Percentiles rank a stretch among this genome's conserved stretches.
Evolutionary conservation across 495 filamentous ascomycete species (phyloP).

Genomic region (Penicillium pancosmium): DNA sequence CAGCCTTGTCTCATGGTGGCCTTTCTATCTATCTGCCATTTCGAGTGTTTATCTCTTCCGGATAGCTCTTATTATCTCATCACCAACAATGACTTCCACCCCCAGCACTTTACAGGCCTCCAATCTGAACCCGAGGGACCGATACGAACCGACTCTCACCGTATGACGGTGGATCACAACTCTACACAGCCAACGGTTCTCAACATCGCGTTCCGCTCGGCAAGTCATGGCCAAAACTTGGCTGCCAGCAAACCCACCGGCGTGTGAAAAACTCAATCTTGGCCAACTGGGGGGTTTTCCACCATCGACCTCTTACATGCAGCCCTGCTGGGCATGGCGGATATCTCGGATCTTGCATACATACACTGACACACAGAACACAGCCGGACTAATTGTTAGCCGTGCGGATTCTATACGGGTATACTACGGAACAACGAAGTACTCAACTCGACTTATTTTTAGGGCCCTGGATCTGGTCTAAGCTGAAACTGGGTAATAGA

Average conservation of each 20-base stretch:
- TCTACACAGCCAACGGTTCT: not conserved
- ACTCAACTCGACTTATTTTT: not conserved
- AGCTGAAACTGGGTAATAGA: not conserved
- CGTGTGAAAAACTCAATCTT: conserved; percentile 31
- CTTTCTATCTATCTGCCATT: not conserved
- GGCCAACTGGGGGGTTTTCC: conserved; percentile 25
- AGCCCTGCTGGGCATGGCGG: conserved; percentile 16
- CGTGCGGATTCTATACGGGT: not conserved
- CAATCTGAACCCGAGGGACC: not conserved
- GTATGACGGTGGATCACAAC: conserved; percentile 12
- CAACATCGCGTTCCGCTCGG: conserved; percentile 5
- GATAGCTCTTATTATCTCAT: not conserved
- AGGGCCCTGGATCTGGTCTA: not conserved
- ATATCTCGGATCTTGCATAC: conserved; percentile 18
- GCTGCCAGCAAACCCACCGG: conserved; percentile 14
- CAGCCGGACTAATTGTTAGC: conserved; percentile 15
- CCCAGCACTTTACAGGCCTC: not conserved
- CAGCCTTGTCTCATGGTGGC: not conserved
- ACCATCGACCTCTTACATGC: conserved; percentile 2
- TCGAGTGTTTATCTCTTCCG: not conserved
- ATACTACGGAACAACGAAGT: not conserved
- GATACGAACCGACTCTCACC: conserved; percentile 2
- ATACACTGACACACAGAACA: conserved; percentile 7
- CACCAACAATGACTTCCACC: not conserved
- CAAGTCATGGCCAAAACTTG: not conserved